Evolutionary conservation across 495 filamentous ascomycete species (phyloP).

Genomic region (Aspergillus kassunensis): DNA sequence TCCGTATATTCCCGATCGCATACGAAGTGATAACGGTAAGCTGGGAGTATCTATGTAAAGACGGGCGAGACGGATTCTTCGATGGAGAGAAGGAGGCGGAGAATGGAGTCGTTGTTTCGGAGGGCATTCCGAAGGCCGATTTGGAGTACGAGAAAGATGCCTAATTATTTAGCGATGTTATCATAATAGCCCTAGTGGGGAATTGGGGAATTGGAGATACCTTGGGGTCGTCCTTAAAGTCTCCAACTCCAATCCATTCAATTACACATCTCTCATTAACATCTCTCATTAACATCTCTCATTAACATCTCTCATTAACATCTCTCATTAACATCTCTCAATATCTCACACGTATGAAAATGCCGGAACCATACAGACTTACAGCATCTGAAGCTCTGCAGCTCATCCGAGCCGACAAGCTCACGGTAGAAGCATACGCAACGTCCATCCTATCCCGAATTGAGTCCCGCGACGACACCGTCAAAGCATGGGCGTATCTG

Average conservation of each 20-base stretch:
- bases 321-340: neutral
- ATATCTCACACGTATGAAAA: neutral
- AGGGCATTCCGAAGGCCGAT: neutral
- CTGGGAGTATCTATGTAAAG: constrained; percentile 9
- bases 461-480: constrained; percentile 38
- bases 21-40: neutral
- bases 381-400: constrained; percentile 5
- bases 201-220: too few relatives aligned
- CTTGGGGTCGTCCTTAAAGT: too few relatives aligned
- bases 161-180: neutral
- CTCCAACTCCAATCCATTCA: too few relatives aligned
- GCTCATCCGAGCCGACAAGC: constrained; percentile 3
- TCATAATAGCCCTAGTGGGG: too few relatives aligned
- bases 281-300: too few relatives aligned
- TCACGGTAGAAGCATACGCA: constrained; percentile 51
- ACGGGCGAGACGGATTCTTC: constrained; percentile 8
- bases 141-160: neutral
- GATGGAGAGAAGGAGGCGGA: constrained; percentile 7
- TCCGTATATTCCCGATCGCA: neutral
- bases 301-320: too few relatives aligned
- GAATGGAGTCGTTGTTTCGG: neutral
- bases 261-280: too few relatives aligned
- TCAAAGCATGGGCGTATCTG: constrained; percentile 54
- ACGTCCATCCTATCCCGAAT: constrained; percentile 49
- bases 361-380: constrained; percentile 4